phyloP scores from a whole-genome alignment of 306 rosid species.

The Acacia melanoxylon region DNA sequence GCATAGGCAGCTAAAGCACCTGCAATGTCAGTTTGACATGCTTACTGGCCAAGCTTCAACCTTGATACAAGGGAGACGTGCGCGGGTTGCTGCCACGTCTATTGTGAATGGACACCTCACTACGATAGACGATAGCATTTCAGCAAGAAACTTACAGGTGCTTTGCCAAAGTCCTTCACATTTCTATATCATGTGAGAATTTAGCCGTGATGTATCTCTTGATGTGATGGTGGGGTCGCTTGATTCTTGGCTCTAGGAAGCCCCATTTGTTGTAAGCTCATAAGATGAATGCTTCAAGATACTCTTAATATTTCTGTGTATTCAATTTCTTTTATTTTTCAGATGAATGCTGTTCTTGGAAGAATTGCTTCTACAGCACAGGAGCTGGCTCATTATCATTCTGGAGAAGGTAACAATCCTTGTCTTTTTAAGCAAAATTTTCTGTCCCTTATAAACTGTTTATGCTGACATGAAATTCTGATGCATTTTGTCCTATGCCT shows the following conservation, averaged over 20 bases:
- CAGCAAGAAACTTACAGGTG: constrained; percentile 91
- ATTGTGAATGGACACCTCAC: constrained; percentile 84
- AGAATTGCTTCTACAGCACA: constrained; percentile 82
- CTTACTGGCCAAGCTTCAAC: constrained; percentile 78
- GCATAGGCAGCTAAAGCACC: constrained; percentile 71
- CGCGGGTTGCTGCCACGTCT: constrained; percentile 94
- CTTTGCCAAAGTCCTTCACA: not conserved
- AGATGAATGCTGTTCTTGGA: constrained; percentile 97
- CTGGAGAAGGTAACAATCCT: constrained; percentile 76
- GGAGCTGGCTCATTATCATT: constrained; percentile 95
- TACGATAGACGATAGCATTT: constrained; percentile 73
- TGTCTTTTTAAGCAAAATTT: not conserved
- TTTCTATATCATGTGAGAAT: not conserved
- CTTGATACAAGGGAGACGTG: constrained; percentile 89
- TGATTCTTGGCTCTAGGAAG: not conserved
- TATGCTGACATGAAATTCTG: not conserved
- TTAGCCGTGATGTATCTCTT: not conserved
- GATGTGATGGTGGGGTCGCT: not conserved
- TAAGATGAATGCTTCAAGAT: constrained; percentile 5
- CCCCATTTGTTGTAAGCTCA: not conserved
- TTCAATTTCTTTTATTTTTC: constrained; percentile 30
- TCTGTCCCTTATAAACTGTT: not conserved
- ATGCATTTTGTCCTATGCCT: not conserved
- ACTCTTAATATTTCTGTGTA: constrained; percentile 2
- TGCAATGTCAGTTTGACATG: constrained; percentile 84